Percentiles rank a stretch among this genome's conserved stretches.
Conservation (phyloP, 169 alveolate genomes). For the Perkinsus chesapeaki region DNA sequence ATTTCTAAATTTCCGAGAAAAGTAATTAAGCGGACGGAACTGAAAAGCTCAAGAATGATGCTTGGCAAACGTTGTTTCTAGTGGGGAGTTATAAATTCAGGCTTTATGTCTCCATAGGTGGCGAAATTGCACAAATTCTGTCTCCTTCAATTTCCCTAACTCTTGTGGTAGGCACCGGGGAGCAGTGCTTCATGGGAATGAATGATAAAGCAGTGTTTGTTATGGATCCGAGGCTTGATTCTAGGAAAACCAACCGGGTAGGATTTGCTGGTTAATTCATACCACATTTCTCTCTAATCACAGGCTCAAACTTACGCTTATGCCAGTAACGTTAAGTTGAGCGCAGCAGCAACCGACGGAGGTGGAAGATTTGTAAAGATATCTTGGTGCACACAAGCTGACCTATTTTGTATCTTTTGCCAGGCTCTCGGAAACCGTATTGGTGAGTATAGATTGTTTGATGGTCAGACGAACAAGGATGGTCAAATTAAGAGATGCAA, state of each 20-base stretch:
- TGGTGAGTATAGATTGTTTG: background rate
- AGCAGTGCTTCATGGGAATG: background rate
- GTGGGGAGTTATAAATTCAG: too few species aligned
- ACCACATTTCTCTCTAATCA: background rate
- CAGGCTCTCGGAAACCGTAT: background rate
- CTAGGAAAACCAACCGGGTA: background rate
- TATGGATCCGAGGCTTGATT: background rate
- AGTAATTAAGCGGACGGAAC: too few species aligned
- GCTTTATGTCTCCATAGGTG: too few species aligned
- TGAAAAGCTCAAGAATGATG: too few species aligned
- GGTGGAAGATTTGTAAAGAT: background rate
- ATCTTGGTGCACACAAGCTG: background rate
- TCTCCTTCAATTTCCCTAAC: too few species aligned
- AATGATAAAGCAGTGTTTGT: background rate
- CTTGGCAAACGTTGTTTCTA: too few species aligned
- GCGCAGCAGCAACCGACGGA: background rate
- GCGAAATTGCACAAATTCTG: too few species aligned
- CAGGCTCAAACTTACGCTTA: background rate
- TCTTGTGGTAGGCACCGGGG: background rate
- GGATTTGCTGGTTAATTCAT: background rate
- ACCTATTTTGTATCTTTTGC: background rate
- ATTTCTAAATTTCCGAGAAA: too few species aligned
- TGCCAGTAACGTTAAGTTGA: background rate
- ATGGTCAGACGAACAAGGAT: background rate
- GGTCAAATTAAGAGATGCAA: background rate